These are phyloP conservation scores for Curvularia lunata DNA, from an alignment of 2,329 filamentous ascomycete genomes.

Conservation along the genomic window DNA sequence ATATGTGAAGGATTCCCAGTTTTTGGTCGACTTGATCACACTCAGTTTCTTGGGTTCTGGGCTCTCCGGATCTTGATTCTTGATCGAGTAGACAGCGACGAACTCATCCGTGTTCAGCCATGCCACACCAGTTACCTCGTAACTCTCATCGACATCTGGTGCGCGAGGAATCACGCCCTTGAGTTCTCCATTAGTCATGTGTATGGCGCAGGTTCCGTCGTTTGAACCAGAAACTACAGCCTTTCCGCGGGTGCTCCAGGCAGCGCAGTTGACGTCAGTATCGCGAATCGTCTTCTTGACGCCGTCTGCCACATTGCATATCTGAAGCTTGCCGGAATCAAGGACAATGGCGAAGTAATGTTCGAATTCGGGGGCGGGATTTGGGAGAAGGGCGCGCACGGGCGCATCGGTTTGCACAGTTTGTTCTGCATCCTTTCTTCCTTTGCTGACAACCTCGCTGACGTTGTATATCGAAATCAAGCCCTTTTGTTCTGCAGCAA, in stretches of 20 bases:
- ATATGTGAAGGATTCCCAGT: constrained; percentile 67
- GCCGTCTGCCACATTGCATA: constrained; percentile 78
- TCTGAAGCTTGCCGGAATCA: constrained; percentile 76
- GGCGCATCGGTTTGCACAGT: constrained; percentile 77
- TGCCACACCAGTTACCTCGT: constrained; percentile 73
- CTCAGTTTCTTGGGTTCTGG: constrained; percentile 75
- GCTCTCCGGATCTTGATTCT: constrained; percentile 53
- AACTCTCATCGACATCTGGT: constrained; percentile 66
- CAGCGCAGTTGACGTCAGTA: constrained; percentile 77
- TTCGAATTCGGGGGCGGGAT: constrained; percentile 75
- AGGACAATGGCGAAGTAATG: constrained; percentile 83
- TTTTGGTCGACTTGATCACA: constrained; percentile 68
- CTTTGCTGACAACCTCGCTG: constrained; percentile 68
- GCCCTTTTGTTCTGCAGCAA: constrained; percentile 81
- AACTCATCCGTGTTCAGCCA: constrained; percentile 93
- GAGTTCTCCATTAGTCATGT: constrained; percentile 78
- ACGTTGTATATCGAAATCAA: constrained; percentile 81
- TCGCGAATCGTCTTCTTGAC: constrained; percentile 63
- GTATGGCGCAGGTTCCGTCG: constrained; percentile 80
- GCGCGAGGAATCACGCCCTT: constrained; percentile 83
- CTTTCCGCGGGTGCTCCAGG: constrained; percentile 93
- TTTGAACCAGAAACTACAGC: constrained; percentile 86
- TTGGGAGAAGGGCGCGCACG: constrained; percentile 77
- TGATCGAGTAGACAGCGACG: constrained; percentile 69
- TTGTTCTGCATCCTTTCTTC: constrained; percentile 69